These are phyloP conservation scores for Tulasnella sp. DNA, from an alignment of 768 basidiomycete species.

Conservation along the genomic window DNA sequence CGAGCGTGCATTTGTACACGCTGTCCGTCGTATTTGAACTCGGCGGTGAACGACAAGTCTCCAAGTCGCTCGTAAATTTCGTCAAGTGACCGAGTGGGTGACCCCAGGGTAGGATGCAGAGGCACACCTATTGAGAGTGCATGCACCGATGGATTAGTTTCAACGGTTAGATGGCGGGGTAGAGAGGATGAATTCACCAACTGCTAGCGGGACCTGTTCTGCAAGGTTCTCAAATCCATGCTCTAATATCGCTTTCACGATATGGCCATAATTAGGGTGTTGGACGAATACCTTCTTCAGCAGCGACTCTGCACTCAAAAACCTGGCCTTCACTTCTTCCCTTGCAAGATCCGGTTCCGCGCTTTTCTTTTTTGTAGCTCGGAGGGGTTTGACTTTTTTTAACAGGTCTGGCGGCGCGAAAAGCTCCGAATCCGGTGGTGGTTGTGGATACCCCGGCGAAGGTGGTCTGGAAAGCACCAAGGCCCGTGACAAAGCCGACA, in stretches of 20 bases:
- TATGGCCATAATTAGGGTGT: conserved; percentile 72
- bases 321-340: conserved; percentile 40
- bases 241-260: conserved; percentile 57
- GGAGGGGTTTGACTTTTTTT: conserved; percentile 31
- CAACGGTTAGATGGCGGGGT: conserved; percentile 9
- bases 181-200: conserved; percentile 51
- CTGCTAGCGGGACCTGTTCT: conserved; percentile 57
- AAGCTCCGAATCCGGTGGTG: conserved; percentile 15
- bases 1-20: conserved; percentile 73
- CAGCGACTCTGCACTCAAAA: conserved; percentile 56
- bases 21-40: conserved; percentile 90
- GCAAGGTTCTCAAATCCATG: conserved; percentile 58
- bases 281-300: conserved; percentile 70
- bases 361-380: conserved; percentile 34
- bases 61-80: conserved; percentile 75
- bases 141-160: too few species aligned
- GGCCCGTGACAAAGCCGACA: conserved; percentile 75
- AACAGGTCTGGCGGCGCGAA: conserved; percentile 31
- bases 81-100: conserved; percentile 75
- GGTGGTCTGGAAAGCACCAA: conserved; percentile 28
- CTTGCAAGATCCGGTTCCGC: conserved; percentile 31
- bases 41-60: conserved; percentile 67
- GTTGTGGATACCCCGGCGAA: background rate
- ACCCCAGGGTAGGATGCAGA: conserved; percentile 79
- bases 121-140: conserved; percentile 63